These are phyloP conservation scores for Venturia effusa DNA, from an alignment of 2,329 filamentous ascomycete genomes.

Conservation along the genomic window DNA sequence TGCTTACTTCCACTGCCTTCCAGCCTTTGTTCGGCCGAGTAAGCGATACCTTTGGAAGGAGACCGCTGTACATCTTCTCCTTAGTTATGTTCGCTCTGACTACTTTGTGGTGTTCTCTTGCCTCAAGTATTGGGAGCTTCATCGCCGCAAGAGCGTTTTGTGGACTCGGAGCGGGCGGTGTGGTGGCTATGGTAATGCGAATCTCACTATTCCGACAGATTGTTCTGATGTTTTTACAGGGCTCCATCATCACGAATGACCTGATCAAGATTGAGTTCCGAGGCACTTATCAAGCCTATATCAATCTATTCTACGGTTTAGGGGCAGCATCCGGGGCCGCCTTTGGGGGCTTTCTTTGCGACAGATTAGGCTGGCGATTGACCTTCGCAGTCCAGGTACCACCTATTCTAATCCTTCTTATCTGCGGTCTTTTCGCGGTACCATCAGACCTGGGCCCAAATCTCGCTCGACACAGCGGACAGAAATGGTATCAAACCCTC, in stretches of 20 bases:
- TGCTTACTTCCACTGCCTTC: conserved; percentile 66
- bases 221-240: conserved; percentile 10
- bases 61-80: conserved; percentile 52
- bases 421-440: conserved; percentile 32
- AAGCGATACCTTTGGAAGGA: conserved; percentile 63
- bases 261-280: conserved; percentile 62
- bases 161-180: conserved; percentile 62
- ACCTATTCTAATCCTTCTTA: conserved; percentile 33
- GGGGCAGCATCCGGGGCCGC: conserved; percentile 49
- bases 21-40: conserved; percentile 65
- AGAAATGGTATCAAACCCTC: conserved; percentile 32
- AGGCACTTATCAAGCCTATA: conserved; percentile 62
- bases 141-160: conserved; percentile 61
- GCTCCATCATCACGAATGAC: conserved; percentile 60
- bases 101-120: conserved; percentile 59
- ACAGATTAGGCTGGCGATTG: conserved; percentile 63
- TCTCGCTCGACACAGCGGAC: conserved; percentile 28
- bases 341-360: conserved; percentile 58
- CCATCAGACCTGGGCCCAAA: conserved; percentile 36
- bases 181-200: conserved; percentile 8
- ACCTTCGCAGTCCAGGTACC: conserved; percentile 48
- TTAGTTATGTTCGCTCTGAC: conserved; percentile 53
- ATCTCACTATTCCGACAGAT: neutral
- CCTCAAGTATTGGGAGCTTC: conserved; percentile 56
- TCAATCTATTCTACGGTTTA: conserved; percentile 53